Percentiles rank a stretch among this genome's conserved stretches.
Conservation (phyloP, 352 stramenopile genomes). For the Aphanomyces invadans region DNA sequence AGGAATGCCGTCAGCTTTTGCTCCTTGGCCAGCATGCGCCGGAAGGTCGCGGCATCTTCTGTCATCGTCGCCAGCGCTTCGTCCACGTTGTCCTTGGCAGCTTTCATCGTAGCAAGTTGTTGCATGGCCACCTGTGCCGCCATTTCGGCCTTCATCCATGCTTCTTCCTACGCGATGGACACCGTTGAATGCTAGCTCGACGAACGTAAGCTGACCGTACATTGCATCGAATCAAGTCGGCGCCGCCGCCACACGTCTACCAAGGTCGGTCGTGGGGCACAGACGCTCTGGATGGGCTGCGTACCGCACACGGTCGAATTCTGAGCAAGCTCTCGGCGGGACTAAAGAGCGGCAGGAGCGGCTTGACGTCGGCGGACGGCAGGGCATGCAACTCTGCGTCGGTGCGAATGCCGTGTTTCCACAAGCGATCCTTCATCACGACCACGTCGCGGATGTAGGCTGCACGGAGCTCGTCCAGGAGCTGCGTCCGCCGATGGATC, state of each 20-base stretch:
- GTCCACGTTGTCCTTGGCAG: background rate
- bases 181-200: too few relatives aligned
- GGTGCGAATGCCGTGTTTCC: background rate
- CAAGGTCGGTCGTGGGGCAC: too few relatives aligned
- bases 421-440: slow-evolving; percentile 8
- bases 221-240: background rate
- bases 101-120: background rate
- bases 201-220: too few relatives aligned
- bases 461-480: slow-evolving; percentile 7
- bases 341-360: slow-evolving; percentile 13
- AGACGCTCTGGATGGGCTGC: too few relatives aligned
- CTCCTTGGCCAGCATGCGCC: slow-evolving; percentile 8
- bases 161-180: too few relatives aligned
- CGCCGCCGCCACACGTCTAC: slow-evolving; percentile 10
- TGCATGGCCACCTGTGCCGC: background rate
- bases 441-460: slow-evolving; percentile 15
- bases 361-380: slow-evolving; percentile 7
- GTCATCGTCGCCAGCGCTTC: background rate
- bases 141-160: background rate
- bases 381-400: slow-evolving; percentile 3
- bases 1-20: background rate
- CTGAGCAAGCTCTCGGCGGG: background rate
- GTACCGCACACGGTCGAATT: slow-evolving; percentile 3
- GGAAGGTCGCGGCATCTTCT: background rate
- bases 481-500: slow-evolving; percentile 12